These are phyloP conservation scores for Termitomyces sp. DNA, from an alignment of 768 basidiomycete genomes.

Conservation along the genomic window DNA sequence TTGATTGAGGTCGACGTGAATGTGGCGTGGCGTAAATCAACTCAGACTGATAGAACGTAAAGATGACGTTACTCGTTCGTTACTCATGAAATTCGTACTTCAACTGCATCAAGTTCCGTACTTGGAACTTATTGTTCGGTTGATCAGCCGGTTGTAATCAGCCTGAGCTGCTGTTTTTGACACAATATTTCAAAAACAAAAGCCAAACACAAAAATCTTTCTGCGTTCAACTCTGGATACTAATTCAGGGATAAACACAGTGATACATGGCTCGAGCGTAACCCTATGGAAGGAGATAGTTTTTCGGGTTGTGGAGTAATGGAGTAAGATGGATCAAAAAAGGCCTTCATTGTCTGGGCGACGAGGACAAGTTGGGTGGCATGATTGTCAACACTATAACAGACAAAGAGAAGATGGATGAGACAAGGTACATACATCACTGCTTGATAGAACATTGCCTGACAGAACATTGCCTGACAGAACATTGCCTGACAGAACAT, in stretches of 20 bases:
- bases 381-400: not conserved
- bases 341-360: too few relatives aligned
- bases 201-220: not conserved
- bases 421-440: too few relatives aligned
- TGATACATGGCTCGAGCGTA: not conserved
- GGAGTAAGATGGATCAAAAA: too few relatives aligned
- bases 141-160: not conserved
- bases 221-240: not conserved
- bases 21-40: not conserved
- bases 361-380: not conserved
- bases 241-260: not conserved
- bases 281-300: too few relatives aligned
- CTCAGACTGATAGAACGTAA: not conserved
- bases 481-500: too few relatives aligned
- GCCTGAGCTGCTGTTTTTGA: not conserved
- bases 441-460: too few relatives aligned
- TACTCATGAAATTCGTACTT: not conserved
- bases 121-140: not conserved
- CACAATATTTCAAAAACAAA: not conserved
- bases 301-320: not conserved
- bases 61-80: not conserved
- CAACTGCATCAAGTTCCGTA: not conserved
- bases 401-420: too few relatives aligned
- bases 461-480: too few relatives aligned
- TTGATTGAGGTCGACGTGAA: not conserved